A percentile compares a stretch with the other conserved stretches of the same genome.
Evolutionary conservation across 2,329 filamentous ascomycete species (phyloP).

Genomic region (Epichloe hybrida): DNA sequence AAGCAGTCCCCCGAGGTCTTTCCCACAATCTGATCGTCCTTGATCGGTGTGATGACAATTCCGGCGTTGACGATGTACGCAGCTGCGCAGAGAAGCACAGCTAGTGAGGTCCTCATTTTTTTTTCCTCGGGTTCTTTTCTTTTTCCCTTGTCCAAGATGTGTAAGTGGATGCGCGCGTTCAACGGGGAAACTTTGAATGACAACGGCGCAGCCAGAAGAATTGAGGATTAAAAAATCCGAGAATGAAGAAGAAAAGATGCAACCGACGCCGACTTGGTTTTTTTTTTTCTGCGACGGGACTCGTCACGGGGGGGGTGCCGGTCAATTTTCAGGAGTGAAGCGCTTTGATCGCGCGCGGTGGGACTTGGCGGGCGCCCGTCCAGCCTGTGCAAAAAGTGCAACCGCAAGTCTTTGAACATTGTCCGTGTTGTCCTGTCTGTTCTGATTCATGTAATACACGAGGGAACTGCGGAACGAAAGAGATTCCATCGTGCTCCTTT

Average conservation of each 20-base stretch:
- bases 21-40: constrained; percentile 35
- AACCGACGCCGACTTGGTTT: background rate
- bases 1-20: constrained; percentile 36
- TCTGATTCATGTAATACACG: too few species aligned
- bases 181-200: background rate
- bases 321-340: constrained; percentile 15
- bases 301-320: constrained; percentile 6
- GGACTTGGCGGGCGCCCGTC: background rate
- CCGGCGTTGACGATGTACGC: constrained; percentile 36
- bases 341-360: background rate
- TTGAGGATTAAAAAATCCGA: background rate
- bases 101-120: constrained; percentile 16
- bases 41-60: constrained; percentile 42
- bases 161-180: background rate
- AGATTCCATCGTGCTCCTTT: too few species aligned
- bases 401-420: too few species aligned
- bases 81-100: constrained; percentile 26
- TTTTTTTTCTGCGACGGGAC: constrained; percentile 3
- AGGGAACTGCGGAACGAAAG: too few species aligned
- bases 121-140: too few species aligned
- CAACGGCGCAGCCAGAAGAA: background rate
- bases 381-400: background rate
- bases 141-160: background rate
- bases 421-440: too few species aligned
- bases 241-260: constrained; percentile 2